phyloP scores from a whole-genome alignment of 306 rosid genomes.

The Quercus dentata region DNA sequence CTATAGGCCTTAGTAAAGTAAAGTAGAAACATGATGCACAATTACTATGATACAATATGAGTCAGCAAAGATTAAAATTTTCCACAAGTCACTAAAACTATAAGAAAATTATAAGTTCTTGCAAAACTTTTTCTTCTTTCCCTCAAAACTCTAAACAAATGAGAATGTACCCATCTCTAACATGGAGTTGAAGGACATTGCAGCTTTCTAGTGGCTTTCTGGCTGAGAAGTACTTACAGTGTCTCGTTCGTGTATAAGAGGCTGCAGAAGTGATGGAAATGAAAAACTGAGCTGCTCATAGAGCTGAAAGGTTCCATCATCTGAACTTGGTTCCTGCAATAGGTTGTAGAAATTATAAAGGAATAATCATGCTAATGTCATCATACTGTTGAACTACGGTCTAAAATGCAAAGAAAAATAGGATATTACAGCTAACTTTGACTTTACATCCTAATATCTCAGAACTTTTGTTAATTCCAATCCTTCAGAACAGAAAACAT shows the following conservation, averaged over 20 bases:
- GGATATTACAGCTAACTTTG: neutral
- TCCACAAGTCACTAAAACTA: neutral
- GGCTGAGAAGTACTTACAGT: slow-evolving; percentile 46
- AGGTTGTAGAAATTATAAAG: neutral
- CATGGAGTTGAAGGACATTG: neutral
- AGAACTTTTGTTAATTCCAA: neutral
- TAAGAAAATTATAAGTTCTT: neutral
- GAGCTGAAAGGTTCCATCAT: slow-evolving; percentile 59
- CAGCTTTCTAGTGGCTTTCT: neutral
- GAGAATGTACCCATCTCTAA: neutral
- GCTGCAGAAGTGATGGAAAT: slow-evolving; percentile 72
- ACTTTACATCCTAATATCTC: neutral
- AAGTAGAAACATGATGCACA: neutral
- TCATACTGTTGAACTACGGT: neutral
- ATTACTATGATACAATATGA: neutral
- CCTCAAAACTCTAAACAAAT: neutral
- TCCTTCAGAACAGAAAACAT: neutral
- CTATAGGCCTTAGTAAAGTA: neutral
- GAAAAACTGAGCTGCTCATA: slow-evolving; percentile 77
- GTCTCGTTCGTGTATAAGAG: slow-evolving; percentile 90
- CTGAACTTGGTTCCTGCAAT: slow-evolving; percentile 53
- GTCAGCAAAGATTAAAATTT: neutral
- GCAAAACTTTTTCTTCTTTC: neutral
- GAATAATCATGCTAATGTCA: neutral
- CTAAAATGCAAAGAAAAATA: neutral